Percentiles rank a stretch among this genome's conserved stretches.
These are phyloP conservation scores for Lotus japonicus DNA, from an alignment of 306 rosid species.

Conservation along the genomic window DNA sequence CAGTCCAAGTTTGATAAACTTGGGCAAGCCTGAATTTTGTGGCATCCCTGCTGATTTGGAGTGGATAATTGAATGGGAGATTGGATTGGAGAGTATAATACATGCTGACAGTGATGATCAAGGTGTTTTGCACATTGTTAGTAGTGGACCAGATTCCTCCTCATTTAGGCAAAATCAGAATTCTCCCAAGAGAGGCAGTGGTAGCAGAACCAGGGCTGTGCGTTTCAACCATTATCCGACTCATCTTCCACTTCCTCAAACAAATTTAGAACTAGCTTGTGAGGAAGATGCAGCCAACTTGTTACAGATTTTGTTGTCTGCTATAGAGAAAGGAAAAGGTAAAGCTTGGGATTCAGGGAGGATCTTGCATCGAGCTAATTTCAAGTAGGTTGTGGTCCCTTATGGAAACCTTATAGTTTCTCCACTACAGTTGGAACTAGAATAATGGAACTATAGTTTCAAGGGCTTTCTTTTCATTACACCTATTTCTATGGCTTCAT, in stretches of 20 bases:
- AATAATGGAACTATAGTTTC: too few species aligned
- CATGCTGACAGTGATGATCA: conserved; percentile 57
- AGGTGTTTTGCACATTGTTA: conserved; percentile 65
- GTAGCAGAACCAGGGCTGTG: conserved; percentile 34
- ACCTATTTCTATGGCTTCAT: neutral
- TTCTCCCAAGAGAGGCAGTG: conserved; percentile 40
- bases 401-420: too few species aligned
- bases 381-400: conserved; percentile 42
- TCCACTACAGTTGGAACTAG: too few species aligned
- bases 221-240: conserved; percentile 60
- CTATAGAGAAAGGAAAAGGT: conserved; percentile 54
- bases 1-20: conserved; percentile 53
- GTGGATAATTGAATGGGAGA: conserved; percentile 69
- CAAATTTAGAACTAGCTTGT: conserved; percentile 55
- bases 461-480: neutral
- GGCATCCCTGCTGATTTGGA: conserved; percentile 63
- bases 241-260: conserved; percentile 73
- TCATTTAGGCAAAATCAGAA: conserved; percentile 43
- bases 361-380: conserved; percentile 58
- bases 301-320: conserved; percentile 44
- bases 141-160: conserved; percentile 72
- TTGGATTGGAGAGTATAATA: conserved; percentile 71
- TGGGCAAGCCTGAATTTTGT: conserved; percentile 70
- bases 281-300: conserved; percentile 58
- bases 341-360: conserved; percentile 68